phyloP scores from a whole-genome alignment of 2,329 filamentous ascomycete species.

The Celoporthe dispersa region DNA sequence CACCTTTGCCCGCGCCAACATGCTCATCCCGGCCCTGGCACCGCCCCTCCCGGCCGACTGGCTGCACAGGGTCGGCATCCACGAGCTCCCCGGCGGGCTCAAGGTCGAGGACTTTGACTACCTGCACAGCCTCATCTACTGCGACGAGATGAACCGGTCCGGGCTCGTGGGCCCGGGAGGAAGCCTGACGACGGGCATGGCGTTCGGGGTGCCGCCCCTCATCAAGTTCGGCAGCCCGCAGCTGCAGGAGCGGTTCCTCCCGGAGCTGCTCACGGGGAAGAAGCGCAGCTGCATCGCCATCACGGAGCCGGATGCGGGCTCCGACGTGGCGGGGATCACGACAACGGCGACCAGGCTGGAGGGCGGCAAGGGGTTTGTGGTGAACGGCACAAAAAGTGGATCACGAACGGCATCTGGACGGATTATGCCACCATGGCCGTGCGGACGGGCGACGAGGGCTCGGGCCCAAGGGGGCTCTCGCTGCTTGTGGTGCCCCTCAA shows the following conservation, averaged over 20 bases:
- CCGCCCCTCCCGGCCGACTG: slow-evolving; percentile 70
- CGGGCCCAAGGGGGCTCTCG: slow-evolving; percentile 65
- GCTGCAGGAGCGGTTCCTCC: slow-evolving; percentile 69
- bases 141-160: slow-evolving; percentile 70
- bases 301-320: slow-evolving; percentile 75
- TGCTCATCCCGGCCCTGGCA: slow-evolving; percentile 72
- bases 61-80: slow-evolving; percentile 68
- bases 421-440: slow-evolving; percentile 74
- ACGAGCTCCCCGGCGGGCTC: slow-evolving; percentile 67
- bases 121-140: slow-evolving; percentile 71
- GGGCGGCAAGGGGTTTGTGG: slow-evolving; percentile 69
- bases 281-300: slow-evolving; percentile 77
- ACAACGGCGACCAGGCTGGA: slow-evolving; percentile 67
- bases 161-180: slow-evolving; percentile 67
- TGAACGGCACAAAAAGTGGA: slow-evolving; percentile 82
- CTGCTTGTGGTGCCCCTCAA: slow-evolving; percentile 74
- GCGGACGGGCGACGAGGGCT: slow-evolving; percentile 64
- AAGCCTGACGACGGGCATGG: slow-evolving; percentile 72
- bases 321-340: slow-evolving; percentile 73
- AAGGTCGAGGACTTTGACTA: slow-evolving; percentile 77
- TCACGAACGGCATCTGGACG: slow-evolving; percentile 28
- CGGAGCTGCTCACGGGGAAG: slow-evolving; percentile 67
- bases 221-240: slow-evolving; percentile 67
- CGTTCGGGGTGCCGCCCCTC: slow-evolving; percentile 73
- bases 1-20: slow-evolving; percentile 67